phyloP scores from a whole-genome alignment of 805 yeast species.

The Suhomyces tanzawaensis region DNA sequence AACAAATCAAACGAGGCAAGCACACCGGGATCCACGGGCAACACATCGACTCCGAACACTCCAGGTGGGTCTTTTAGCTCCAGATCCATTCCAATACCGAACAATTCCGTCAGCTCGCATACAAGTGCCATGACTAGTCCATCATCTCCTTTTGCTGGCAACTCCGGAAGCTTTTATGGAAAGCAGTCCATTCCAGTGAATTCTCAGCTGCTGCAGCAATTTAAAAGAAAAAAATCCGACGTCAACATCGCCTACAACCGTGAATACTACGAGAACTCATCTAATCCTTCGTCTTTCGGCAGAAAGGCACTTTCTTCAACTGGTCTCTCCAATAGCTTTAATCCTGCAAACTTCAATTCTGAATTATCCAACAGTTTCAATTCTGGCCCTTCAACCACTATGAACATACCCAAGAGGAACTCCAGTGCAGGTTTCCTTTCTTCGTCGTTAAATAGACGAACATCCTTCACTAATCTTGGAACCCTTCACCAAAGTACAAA shows the following conservation, averaged over 20 bases:
- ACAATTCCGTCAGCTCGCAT: conserved; percentile 6
- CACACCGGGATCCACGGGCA: conserved; percentile 11
- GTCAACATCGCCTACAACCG: conserved; percentile 19
- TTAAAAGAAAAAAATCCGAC: conserved; percentile 44
- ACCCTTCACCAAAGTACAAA: conserved; percentile 10
- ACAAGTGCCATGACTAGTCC: conserved; percentile 15
- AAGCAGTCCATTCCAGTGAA: background rate
- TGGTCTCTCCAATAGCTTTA: conserved; percentile 9
- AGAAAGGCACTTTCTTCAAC: conserved; percentile 16
- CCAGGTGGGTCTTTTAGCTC: conserved; percentile 11
- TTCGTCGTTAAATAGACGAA: conserved; percentile 15
- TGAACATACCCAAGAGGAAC: conserved; percentile 11
- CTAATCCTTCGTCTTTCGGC: conserved; percentile 18
- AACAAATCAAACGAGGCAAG: background rate
- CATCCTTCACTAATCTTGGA: conserved; percentile 15
- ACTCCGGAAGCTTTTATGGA: conserved; percentile 7
- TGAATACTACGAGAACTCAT: conserved; percentile 11
- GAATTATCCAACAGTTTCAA: conserved; percentile 6
- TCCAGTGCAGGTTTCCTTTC: conserved; percentile 11
- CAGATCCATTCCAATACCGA: conserved; percentile 34
- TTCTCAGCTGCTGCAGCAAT: conserved; percentile 21
- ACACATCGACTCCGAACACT: conserved; percentile 17
- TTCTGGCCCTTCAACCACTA: background rate
- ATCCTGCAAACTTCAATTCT: background rate
- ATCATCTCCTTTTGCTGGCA: conserved; percentile 19